Percentiles rank a stretch among this genome's conserved stretches.
phyloP scores from a whole-genome alignment of 2,329 filamentous ascomycete genomes.

The Xylariales sp. region DNA sequence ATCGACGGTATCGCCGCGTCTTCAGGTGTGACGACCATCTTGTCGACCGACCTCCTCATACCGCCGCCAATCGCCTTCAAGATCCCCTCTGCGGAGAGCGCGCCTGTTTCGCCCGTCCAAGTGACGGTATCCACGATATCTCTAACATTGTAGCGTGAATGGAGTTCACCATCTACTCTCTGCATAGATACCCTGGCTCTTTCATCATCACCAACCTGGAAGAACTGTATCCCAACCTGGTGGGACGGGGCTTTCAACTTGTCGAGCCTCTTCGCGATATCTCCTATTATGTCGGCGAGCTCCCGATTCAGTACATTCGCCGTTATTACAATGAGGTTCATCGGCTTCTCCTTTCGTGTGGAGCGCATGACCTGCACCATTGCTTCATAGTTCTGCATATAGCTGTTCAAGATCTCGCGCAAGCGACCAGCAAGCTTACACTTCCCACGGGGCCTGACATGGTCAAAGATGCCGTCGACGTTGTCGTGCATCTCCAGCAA shows the following conservation, averaged over 20 bases:
- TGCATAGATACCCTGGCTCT: constrained; percentile 51
- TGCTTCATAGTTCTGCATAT: neutral
- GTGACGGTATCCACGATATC: constrained; percentile 74
- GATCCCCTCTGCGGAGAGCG: constrained; percentile 55
- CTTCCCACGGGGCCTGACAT: constrained; percentile 17
- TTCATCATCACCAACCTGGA: constrained; percentile 64
- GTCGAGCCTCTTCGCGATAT: constrained; percentile 57
- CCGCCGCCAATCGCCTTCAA: constrained; percentile 63
- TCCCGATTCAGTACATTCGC: constrained; percentile 65
- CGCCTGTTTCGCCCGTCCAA: constrained; percentile 36
- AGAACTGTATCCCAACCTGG: constrained; percentile 73
- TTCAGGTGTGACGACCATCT: too few species aligned
- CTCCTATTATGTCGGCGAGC: constrained; percentile 54
- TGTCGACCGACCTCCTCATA: constrained; percentile 33
- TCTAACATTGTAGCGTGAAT: constrained; percentile 44
- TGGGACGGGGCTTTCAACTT: constrained; percentile 54
- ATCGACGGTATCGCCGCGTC: too few species aligned
- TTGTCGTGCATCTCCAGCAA: constrained; percentile 20
- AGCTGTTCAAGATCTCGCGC: constrained; percentile 12
- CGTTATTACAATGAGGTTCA: constrained; percentile 74
- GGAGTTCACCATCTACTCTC: constrained; percentile 59
- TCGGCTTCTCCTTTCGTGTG: constrained; percentile 31
- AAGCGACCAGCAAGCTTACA: constrained; percentile 17
- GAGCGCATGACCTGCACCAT: neutral
- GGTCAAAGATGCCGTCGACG: constrained; percentile 22